These are phyloP conservation scores for Thermomyces lanuginosus DNA, from an alignment of 2,329 filamentous ascomycete genomes.

Conservation along the genomic window DNA sequence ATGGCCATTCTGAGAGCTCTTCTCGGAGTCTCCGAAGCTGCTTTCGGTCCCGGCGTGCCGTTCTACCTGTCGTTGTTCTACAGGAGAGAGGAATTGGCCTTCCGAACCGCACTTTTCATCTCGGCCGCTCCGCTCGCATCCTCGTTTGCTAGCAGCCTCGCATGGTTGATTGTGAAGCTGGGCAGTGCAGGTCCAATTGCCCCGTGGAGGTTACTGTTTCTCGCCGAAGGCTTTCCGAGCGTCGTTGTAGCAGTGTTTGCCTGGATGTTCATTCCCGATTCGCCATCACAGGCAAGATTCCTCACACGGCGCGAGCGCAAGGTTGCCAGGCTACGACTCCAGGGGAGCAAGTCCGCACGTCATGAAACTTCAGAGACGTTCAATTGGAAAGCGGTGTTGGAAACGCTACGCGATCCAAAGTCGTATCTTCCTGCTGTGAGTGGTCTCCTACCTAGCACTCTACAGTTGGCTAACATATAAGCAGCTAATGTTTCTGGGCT, in stretches of 20 bases:
- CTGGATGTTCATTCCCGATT: slow-evolving; percentile 62
- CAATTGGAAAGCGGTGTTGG: slow-evolving; percentile 40
- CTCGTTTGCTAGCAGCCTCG: slow-evolving; percentile 59
- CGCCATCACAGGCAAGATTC: slow-evolving; percentile 48
- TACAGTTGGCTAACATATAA: slow-evolving; percentile 1
- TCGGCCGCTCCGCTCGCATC: slow-evolving; percentile 50
- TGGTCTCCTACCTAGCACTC: slow-evolving; percentile 3
- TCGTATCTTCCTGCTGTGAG: slow-evolving; percentile 53
- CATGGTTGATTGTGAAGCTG: slow-evolving; percentile 56
- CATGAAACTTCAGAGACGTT: slow-evolving; percentile 27
- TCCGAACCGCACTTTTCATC: slow-evolving; percentile 73
- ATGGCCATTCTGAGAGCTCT: slow-evolving; percentile 30
- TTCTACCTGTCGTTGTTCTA: slow-evolving; percentile 51
- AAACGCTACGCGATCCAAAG: slow-evolving; percentile 48
- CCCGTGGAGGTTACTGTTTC: slow-evolving; percentile 70
- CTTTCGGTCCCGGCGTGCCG: slow-evolving; percentile 46
- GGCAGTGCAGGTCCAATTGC: slow-evolving; percentile 52
- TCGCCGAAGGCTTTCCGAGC: slow-evolving; percentile 72
- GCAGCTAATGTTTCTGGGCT: slow-evolving; percentile 62
- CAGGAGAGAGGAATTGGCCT: slow-evolving; percentile 55
- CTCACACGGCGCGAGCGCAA: slow-evolving; percentile 48
- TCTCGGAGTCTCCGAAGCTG: slow-evolving; percentile 44
- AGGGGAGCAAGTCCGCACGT: slow-evolving; percentile 30
- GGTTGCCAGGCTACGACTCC: slow-evolving; percentile 54
- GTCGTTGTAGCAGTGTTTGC: slow-evolving; percentile 57